Conservation (phyloP, 352 stramenopile species). For the Globisporangium cylindrosporum region DNA sequence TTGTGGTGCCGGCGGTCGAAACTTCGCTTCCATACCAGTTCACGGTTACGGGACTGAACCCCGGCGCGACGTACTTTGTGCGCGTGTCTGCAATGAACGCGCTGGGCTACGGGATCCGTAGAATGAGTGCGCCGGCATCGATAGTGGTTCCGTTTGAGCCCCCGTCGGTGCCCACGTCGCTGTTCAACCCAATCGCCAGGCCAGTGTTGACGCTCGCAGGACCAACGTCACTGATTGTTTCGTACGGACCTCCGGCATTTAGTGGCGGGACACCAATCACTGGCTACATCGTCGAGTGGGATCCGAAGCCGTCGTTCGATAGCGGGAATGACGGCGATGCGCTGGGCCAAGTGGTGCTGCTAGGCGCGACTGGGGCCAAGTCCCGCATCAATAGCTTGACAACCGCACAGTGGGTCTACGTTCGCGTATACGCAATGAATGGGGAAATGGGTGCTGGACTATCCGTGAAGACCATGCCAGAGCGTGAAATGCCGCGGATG, state of each 20-base stretch:
- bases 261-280: conserved; percentile 86
- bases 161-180: conserved; percentile 45
- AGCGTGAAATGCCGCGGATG: conserved; percentile 56
- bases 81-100: conserved; percentile 69
- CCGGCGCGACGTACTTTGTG: conserved; percentile 62
- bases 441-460: conserved; percentile 40
- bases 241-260: conserved; percentile 79
- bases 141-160: conserved; percentile 65
- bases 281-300: conserved; percentile 91
- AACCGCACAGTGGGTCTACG: conserved; percentile 49
- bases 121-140: conserved; percentile 51
- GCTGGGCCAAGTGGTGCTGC: conserved; percentile 36
- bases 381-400: conserved; percentile 55
- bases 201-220: conserved; percentile 70
- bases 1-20: conserved; percentile 22
- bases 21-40: conserved; percentile 41
- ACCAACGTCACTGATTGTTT: conserved; percentile 68
- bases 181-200: conserved; percentile 54
- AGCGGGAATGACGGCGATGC: conserved; percentile 55
- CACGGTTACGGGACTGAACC: conserved; percentile 50
- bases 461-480: conserved; percentile 41
- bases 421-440: conserved; percentile 73
- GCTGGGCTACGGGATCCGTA: conserved; percentile 57
- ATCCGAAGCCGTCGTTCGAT: conserved; percentile 76
- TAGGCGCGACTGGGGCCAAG: conserved; percentile 20